Evolutionary conservation across 2,329 filamentous ascomycete species (phyloP), one percentile per base, ranked within the genome.

Genomic region (Lasiodiplodia gonubiensis): DNA sequence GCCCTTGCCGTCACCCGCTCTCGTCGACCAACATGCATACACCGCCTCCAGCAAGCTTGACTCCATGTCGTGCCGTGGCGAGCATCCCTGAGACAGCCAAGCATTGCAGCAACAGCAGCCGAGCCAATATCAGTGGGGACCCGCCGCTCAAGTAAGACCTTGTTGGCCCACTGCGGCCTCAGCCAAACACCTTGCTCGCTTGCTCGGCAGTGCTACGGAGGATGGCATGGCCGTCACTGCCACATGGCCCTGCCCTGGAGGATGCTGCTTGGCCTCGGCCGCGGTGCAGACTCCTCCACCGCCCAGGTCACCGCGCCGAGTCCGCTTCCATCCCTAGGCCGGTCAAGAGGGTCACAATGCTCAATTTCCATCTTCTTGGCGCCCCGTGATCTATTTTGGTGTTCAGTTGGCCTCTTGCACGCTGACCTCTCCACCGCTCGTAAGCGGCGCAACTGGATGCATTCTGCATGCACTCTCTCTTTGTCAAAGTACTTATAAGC

Each of bases 361-460:
- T 67, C 66, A 49, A 42, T 61, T 23, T 52, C 57, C 51, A 37
- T 51, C 16, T 33, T 33, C 49, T 57, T 63, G 54, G 53, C 55
- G 30, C 54, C 66, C 57, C 66, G 55, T 67, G 66, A 67, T 64
- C 66, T 67, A 53, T 67, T 64, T 67, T 35, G 37, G 66, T 64
- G 66, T 53, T 46, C 39, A 37, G 27, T 59, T 54, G 54, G 23
- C n/a, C 46, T 53, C 42, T 57, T 54, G 35, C 54, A 39, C 33
- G 66, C 52, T 67, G 59, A 53, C 55, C 18, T 66, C 33, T 49
- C 23, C 46, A 8, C 48, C 35, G 33, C 33, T 42, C 23, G 53
- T 66, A 53, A 65, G 61, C 61, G 51, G 49, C 52, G 49, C 51
- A 65, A 54, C 42, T 46, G 42, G 42, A 12, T 48, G 64, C 64